A percentile compares a stretch with the other conserved stretches of the same genome.
Evolutionary conservation across 2,329 filamentous ascomycete species (phyloP).

Genomic region (Aspergillus sp.): DNA sequence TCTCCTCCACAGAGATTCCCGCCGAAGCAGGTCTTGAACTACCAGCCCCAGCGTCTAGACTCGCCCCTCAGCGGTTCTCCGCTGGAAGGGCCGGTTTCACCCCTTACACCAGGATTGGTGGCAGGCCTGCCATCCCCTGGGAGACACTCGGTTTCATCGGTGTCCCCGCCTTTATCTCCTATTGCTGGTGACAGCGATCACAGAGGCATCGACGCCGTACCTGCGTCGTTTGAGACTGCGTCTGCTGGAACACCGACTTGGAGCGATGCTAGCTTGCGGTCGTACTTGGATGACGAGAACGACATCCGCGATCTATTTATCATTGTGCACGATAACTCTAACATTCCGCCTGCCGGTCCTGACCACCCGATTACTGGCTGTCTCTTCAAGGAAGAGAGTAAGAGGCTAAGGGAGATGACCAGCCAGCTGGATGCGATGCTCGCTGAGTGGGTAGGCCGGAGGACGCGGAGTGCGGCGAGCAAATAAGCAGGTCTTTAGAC

Average conservation of each 20-base stretch:
- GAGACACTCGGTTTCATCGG: slow-evolving; percentile 59
- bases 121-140: slow-evolving; percentile 72
- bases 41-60: slow-evolving; percentile 60
- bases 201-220: slow-evolving; percentile 44
- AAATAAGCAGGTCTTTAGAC: slow-evolving; percentile 15
- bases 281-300: slow-evolving; percentile 86
- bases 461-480: slow-evolving; percentile 30
- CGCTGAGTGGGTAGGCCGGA: slow-evolving; percentile 69
- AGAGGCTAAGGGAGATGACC: slow-evolving; percentile 82
- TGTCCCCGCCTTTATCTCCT: slow-evolving; percentile 63
- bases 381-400: slow-evolving; percentile 84
- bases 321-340: slow-evolving; percentile 89
- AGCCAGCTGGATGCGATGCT: slow-evolving; percentile 87
- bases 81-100: slow-evolving; percentile 42
- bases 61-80: slow-evolving; percentile 69
- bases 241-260: slow-evolving; percentile 65
- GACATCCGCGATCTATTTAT: slow-evolving; percentile 88
- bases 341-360: slow-evolving; percentile 73
- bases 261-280: slow-evolving; percentile 82
- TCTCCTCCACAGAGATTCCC: slow-evolving; percentile 34
- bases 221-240: slow-evolving; percentile 57
- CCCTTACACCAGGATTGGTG: slow-evolving; percentile 65
- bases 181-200: slow-evolving; percentile 29
- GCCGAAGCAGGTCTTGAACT: slow-evolving; percentile 24
- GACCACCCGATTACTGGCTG: slow-evolving; percentile 82